A percentile compares a stretch with the other conserved stretches of the same genome.
phyloP scores from a whole-genome alignment of 2,329 filamentous ascomycete species.

The Pyrenochaeta sp. region DNA sequence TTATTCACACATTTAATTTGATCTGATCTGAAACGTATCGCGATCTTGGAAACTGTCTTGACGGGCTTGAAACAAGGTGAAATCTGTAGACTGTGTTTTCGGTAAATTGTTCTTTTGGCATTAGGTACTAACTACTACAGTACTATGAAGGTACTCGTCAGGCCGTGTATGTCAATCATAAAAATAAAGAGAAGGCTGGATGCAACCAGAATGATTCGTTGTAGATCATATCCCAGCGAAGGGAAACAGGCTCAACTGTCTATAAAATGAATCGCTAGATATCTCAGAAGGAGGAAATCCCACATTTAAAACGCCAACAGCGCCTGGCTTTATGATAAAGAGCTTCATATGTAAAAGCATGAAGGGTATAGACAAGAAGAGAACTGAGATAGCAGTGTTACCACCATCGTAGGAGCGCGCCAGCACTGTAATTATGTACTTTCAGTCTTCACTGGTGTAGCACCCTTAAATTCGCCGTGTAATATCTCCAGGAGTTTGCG shows the following conservation, averaged over 20 bases:
- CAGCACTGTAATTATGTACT: conserved; percentile 5
- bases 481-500: conserved; percentile 50
- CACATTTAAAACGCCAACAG: conserved; percentile 12
- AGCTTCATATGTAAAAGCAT: conserved; percentile 13
- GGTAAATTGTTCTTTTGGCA: not conserved
- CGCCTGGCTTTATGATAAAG: conserved; percentile 20
- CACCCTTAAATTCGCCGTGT: conserved; percentile 47
- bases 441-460: conserved; percentile 33
- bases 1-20: too few relatives aligned
- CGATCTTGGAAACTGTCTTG: too few relatives aligned
- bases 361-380: conserved; percentile 21
- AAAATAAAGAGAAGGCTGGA: not conserved
- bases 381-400: not conserved
- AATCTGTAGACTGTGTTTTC: not conserved
- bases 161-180: not conserved
- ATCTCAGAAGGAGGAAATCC: not conserved
- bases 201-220: not conserved
- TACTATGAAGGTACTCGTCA: not conserved
- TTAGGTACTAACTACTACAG: not conserved
- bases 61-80: not conserved
- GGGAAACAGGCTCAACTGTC: conserved; percentile 1
- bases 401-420: not conserved
- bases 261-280: not conserved
- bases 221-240: conserved; percentile 9
- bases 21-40: too few relatives aligned